Percentiles rank a stretch among this genome's conserved stretches.
phyloP scores from a whole-genome alignment of 1,139 yeast species.

The Pichia sp. region DNA sequence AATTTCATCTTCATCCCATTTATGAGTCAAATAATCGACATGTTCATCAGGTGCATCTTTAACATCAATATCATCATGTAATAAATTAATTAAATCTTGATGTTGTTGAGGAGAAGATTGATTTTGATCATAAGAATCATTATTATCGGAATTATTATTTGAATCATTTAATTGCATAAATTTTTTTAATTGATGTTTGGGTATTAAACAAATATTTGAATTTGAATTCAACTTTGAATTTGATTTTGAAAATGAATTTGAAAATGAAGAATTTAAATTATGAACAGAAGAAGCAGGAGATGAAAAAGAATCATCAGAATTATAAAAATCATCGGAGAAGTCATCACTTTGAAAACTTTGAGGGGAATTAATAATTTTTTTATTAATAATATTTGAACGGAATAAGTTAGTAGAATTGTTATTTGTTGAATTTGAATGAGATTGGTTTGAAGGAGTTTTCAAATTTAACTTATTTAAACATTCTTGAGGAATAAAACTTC shows the following conservation, averaged over 20 bases:
- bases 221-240: too few relatives aligned
- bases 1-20: slow-evolving; percentile 93
- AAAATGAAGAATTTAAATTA: slow-evolving; percentile 3
- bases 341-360: slow-evolving; percentile 25
- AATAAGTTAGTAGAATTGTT: not conserved
- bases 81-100: slow-evolving; percentile 19
- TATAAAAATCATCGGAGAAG: slow-evolving; percentile 23
- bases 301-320: slow-evolving; percentile 26
- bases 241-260: not conserved
- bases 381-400: slow-evolving; percentile 2
- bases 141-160: not conserved
- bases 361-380: slow-evolving; percentile 19
- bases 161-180: slow-evolving; percentile 17
- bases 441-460: slow-evolving; percentile 9
- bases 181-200: slow-evolving; percentile 28
- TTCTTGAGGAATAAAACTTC: slow-evolving; percentile 28
- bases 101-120: slow-evolving; percentile 3
- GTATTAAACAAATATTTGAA: slow-evolving; percentile 22
- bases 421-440: not conserved
- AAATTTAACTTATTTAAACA: slow-evolving; percentile 27
- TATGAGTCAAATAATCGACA: slow-evolving; percentile 89
- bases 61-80: slow-evolving; percentile 83
- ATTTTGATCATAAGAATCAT: not conserved
- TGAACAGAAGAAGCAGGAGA: slow-evolving; percentile 20
- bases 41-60: slow-evolving; percentile 78